Base-by-base conservation (phyloP, 805 yeast genomes). In the Candida railenensis region DNA sequence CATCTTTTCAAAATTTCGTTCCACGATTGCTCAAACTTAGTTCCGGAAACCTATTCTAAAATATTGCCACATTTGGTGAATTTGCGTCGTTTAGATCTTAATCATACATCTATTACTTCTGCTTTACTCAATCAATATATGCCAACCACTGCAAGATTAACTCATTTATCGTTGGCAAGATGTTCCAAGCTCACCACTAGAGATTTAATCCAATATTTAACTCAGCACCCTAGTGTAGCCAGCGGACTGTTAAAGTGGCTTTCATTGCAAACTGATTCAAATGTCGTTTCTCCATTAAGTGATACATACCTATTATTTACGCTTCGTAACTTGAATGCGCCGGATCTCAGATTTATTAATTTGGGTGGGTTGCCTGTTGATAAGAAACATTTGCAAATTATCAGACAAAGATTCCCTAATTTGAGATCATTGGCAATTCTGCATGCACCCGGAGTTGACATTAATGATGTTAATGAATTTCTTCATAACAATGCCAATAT, bases 1-100 rank as follows among this genome's bases (percentile, higher is more conserved):
- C 45, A 20, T 22, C 44, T 63, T 18, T 63, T 77, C 55, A 72
- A 79, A 48, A 56, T 91, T 9, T 88, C 96, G 0, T 80, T 91
- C 58, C 96, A 90, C 65, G 96, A 89, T 58, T 91, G 97, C 62
- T 83, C 94, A 2, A 89, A 87, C 52, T 69, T 90, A 34, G 76
- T 88, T 3, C 64, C 79, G 4, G 73, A 71, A n/a, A 76, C 76
- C 0, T 78, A 87, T 47, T 71, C 71, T 21, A 76, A 74, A 44
- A 60, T 87, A 11, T 67, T 91, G 22, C 84, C 87, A 1, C 77
- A 74, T 42, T 67, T 85, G 40, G 67, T 72, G 21, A 69, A 74
- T 48, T 66, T 90, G 43, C 79, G 80, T 51, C 78, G 89, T 51
- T 68, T 90, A 25, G 97, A 90, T 61, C 70, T 91, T 42, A 82